A percentile compares a stretch with the other conserved stretches of the same genome.
Evolutionary conservation across 768 basidiomycete genomes (phyloP).

Genomic region (Boletus huronensis): DNA sequence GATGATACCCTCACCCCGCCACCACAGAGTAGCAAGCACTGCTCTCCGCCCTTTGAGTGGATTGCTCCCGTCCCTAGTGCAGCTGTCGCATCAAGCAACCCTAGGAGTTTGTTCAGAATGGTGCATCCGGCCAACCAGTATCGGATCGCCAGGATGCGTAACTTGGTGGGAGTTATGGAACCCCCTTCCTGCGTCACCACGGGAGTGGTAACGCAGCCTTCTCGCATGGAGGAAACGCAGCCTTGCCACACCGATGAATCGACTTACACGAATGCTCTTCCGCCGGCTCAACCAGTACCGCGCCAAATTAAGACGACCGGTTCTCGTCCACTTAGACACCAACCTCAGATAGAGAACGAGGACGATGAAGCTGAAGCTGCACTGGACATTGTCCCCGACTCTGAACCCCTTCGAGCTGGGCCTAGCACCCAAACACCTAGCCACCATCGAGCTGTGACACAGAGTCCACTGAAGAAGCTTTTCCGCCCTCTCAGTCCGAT

Average conservation of each 20-base stretch:
- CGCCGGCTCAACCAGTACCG: not conserved
- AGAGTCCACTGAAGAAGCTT: slow-evolving; percentile 13
- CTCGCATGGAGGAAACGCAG: slow-evolving; percentile 18
- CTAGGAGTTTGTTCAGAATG: slow-evolving; percentile 31
- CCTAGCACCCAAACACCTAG: slow-evolving; percentile 9
- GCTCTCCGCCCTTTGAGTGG: slow-evolving; percentile 22
- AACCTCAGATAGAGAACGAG: not conserved
- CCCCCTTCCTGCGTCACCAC: slow-evolving; percentile 14
- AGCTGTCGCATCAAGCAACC: slow-evolving; percentile 22
- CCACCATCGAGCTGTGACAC: not conserved
- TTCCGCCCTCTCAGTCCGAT: slow-evolving; percentile 24
- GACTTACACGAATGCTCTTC: not conserved
- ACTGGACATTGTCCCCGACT: slow-evolving; percentile 60
- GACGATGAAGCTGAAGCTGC: slow-evolving; percentile 30
- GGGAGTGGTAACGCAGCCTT: slow-evolving; percentile 16
- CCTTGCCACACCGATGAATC: slow-evolving; percentile 1
- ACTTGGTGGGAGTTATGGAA: slow-evolving; percentile 19
- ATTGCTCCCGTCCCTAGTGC: slow-evolving; percentile 14
- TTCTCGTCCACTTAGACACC: not conserved
- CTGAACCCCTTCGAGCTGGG: slow-evolving; percentile 47
- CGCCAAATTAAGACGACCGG: not conserved
- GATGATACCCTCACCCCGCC: not conserved
- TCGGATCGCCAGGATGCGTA: slow-evolving; percentile 27
- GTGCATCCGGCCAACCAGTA: slow-evolving; percentile 34
- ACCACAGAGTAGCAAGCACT: not conserved